Evolutionary conservation across 352 stramenopile species (phyloP), one percentile per base, ranked within the genome.

Genomic region (Phytophthora citricola): DNA sequence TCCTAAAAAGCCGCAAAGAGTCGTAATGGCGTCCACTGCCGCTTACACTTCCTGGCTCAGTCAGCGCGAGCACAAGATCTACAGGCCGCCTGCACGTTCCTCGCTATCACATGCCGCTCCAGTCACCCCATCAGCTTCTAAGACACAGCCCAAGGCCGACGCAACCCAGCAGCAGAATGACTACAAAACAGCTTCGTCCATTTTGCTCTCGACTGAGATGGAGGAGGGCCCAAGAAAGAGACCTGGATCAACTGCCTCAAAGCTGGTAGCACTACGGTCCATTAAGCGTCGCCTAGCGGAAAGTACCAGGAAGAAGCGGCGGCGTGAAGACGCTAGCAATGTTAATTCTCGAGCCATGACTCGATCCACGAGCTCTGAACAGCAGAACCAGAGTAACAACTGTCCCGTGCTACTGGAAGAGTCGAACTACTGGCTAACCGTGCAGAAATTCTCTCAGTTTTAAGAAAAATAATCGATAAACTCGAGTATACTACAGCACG

Each of bases 401-500:
- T 20, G 38, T 20, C 11, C 58, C 2, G 11, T 65, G 31, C 12
- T 65, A 31, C 11, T 65, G 24, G 47, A 65, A 12, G 58, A 65
- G 36, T 65, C 58, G 10, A 65, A 49, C 22, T 65, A 65, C 47
- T 65, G 58, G 58, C 29, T 65, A 31, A 40, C 48, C 39, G 58
- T 65, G 58, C 58, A 65, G n/a, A 57, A n/a, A 51, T 65, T 65
- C 15, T 65, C 58, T 15, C 58, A 65, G 9, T 39, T 65, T 24
- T 5, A 38, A 58, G 15, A 44, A 1, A 34, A 22, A 7, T 36
- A 26, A 31, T 32, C 29, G 17, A 29, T 50, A 20, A 50, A 50
- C 14, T 14, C 4, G 41, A 31, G 17, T 20, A 20, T 20, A 20
- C 17, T 20, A 20, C 17, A 20, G 7, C 29, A 32, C 5, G 7